Base-by-base conservation (phyloP, 345 rosid species). In the Brassica carinata region DNA sequence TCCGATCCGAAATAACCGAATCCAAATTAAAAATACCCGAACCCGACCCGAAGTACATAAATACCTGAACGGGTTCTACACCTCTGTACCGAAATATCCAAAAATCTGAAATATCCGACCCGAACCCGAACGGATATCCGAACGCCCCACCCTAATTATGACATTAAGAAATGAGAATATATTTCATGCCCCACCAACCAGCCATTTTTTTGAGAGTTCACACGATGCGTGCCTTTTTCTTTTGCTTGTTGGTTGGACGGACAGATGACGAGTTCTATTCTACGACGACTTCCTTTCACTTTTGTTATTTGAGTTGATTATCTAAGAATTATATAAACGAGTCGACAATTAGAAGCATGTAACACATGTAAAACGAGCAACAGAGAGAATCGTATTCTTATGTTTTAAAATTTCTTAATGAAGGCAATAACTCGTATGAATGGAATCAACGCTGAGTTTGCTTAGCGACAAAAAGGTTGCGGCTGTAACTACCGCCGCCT, bases 151-250 rank as follows among this genome's bases (percentile, higher is more conserved):
- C 26, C 2, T 23, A 23, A 15, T 51, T 14, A 53, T 14, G 58
- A 53, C 59, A 15, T 43, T 43, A 14, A 43, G 14, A 10, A 43
- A 10, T 43, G 14, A 43, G 51, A 43, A 43, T 48, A 13, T 14
- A 53, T 15, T 6, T 53, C 58, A 53, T 58, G 30, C 29, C 63
- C 63, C 64, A 15, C 64, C 30, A 13, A 48, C 57, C 57, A 48
- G 14, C 66, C 67, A 63, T 5, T 10, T 30, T 63, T 64, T 62
- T 29, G 38, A 64, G 38, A 64, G 38, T 64, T 64, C 67, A 67
- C 71, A 67, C 71, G 55, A 67, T 19, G 53, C 71, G 10, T 67
- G 57, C 71, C 33, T 40, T 40, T 65, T 65, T n/a, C 5, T 38
- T 7, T 67, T 29, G 67, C 9, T 29, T 29, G 33, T 7, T 64